These are phyloP conservation scores for Acacia concinna DNA, from an alignment of 331 rosid genomes.

Conservation along the genomic window DNA sequence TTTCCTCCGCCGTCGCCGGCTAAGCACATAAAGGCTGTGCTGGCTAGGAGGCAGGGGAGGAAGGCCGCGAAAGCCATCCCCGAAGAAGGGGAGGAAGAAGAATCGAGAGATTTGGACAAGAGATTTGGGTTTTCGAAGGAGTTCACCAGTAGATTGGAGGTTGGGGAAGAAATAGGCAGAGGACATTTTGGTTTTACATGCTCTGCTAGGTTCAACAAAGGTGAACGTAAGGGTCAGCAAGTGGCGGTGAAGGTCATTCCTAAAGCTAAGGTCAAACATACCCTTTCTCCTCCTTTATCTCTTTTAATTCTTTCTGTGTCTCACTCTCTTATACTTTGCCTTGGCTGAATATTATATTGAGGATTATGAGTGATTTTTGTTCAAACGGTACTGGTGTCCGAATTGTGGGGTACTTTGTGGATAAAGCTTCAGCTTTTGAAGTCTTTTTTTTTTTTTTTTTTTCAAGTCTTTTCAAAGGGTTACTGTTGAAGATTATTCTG, in stretches of 20 bases:
- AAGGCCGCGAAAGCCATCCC: slow-evolving; percentile 52
- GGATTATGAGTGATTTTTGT: neutral
- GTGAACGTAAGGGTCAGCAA: slow-evolving; percentile 61
- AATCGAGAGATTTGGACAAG: slow-evolving; percentile 57
- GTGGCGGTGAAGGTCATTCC: slow-evolving; percentile 73
- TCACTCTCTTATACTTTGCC: neutral
- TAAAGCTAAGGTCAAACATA: slow-evolving; percentile 54
- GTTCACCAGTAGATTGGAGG: slow-evolving; percentile 58
- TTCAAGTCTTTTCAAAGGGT: neutral
- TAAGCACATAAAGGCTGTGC: slow-evolving; percentile 61
- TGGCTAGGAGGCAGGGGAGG: slow-evolving; percentile 60
- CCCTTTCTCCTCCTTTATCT: neutral
- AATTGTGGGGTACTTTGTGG: slow-evolving; percentile 1
- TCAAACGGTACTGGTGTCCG: neutral
- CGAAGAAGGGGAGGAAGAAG: slow-evolving; percentile 59
- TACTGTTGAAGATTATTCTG: slow-evolving; percentile 12
- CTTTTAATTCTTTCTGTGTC: neutral
- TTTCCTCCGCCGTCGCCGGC: slow-evolving; percentile 82
- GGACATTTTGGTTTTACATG: slow-evolving; percentile 83
- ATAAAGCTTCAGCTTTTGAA: neutral
- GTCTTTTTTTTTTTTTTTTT: neutral
- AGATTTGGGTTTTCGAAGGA: slow-evolving; percentile 74
- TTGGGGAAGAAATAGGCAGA: slow-evolving; percentile 60
- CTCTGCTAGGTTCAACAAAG: slow-evolving; percentile 69
- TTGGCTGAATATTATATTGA: too few relatives aligned